These are phyloP conservation scores for Musa balbisiana DNA, from an alignment of 202 grass and related monocot genomes.

Conservation along the genomic window DNA sequence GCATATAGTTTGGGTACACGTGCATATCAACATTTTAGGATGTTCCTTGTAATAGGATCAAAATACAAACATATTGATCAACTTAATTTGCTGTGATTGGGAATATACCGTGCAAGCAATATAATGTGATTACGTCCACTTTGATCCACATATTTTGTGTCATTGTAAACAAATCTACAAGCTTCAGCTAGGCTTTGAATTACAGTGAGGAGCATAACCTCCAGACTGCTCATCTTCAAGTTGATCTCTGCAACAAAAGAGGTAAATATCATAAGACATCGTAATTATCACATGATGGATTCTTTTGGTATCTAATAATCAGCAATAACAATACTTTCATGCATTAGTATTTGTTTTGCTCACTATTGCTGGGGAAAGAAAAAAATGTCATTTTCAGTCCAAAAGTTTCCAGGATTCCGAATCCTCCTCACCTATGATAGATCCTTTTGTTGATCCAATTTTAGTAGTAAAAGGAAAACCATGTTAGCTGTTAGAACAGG, in stretches of 20 bases:
- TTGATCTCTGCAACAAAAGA: conserved; percentile 29
- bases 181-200: conserved; percentile 61
- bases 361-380: neutral
- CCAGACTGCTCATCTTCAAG: conserved; percentile 30
- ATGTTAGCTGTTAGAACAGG: conserved; percentile 5
- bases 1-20: neutral
- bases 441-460: neutral
- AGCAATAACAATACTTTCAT: too few species aligned
- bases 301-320: too few species aligned
- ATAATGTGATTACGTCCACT: conserved; percentile 81
- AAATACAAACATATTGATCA: neutral
- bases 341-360: neutral
- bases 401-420: neutral
- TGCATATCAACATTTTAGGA: neutral
- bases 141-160: conserved; percentile 97
- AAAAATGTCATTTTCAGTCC: neutral
- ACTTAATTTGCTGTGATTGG: neutral
- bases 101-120: conserved; percentile 71
- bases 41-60: neutral
- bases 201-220: conserved; percentile 31
- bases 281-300: neutral
- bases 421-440: neutral
- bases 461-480: neutral
- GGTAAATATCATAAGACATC: neutral
- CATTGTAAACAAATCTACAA: conserved; percentile 80